Evolutionary conservation across 495 filamentous ascomycete species (phyloP).

Genomic region (Chaetomium fimeti): DNA sequence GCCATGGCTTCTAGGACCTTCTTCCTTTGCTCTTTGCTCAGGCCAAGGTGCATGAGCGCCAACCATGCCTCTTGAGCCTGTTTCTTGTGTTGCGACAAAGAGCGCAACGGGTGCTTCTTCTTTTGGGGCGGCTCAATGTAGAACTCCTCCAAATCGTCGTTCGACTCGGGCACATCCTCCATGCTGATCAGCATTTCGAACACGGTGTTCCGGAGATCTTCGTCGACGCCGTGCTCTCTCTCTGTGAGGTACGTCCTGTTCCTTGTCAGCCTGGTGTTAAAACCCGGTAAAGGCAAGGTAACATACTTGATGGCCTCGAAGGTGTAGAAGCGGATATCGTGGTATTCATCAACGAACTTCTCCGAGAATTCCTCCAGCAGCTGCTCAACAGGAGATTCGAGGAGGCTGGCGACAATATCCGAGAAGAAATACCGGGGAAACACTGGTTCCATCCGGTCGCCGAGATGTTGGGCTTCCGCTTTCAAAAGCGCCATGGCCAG

Average conservation of each 20-base stretch:
- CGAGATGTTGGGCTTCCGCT: slow-evolving; percentile 64
- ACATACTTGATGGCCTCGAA: slow-evolving; percentile 65
- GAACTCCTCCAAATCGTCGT: slow-evolving; percentile 65
- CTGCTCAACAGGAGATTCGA: slow-evolving; percentile 57
- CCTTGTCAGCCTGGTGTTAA: slow-evolving; percentile 20
- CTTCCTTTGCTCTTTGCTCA: slow-evolving; percentile 75
- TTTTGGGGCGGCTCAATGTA: slow-evolving; percentile 55
- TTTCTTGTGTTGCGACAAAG: slow-evolving; percentile 63
- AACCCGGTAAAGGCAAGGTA: not conserved
- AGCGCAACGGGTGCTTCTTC: slow-evolving; percentile 52
- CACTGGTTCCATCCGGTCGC: slow-evolving; percentile 57
- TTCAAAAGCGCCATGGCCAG: slow-evolving; percentile 82
- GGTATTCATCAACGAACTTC: slow-evolving; percentile 73
- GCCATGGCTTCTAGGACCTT: slow-evolving; percentile 70
- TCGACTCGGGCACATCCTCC: slow-evolving; percentile 59
- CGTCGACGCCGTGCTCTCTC: slow-evolving; percentile 40
- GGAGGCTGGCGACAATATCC: slow-evolving; percentile 59
- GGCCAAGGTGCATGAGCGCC: slow-evolving; percentile 63
- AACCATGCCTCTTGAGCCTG: slow-evolving; percentile 84
- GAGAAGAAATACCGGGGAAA: slow-evolving; percentile 65
- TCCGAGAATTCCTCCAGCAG: slow-evolving; percentile 68
- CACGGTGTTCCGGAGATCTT: slow-evolving; percentile 50
- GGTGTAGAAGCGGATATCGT: slow-evolving; percentile 82
- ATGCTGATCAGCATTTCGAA: slow-evolving; percentile 65
- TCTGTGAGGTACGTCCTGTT: slow-evolving; percentile 41